These are phyloP conservation scores for Rhizoctonia solani DNA, from an alignment of 1,284 basidiomycete genomes.

Conservation along the genomic window DNA sequence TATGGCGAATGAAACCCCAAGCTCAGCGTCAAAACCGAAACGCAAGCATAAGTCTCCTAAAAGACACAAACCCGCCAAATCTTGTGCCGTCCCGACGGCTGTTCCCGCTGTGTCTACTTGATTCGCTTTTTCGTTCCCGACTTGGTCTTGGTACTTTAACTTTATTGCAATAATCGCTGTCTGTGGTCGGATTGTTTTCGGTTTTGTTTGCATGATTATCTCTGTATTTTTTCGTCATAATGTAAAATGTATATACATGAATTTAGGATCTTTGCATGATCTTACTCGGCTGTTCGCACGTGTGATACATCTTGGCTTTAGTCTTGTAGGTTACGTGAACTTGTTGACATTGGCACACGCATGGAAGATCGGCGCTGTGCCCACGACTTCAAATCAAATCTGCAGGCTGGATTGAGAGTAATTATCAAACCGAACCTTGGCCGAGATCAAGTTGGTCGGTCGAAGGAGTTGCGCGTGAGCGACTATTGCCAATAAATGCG, in stretches of 20 bases:
- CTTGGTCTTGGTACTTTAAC: no score
- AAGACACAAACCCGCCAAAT: conserved; percentile 28
- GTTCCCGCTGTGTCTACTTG: neutral
- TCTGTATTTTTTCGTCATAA: conserved; percentile 24
- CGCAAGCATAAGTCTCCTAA: conserved; percentile 7
- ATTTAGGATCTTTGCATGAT: neutral
- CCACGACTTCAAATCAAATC: no score
- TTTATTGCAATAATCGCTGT: conserved; percentile 29
- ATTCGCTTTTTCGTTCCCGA: no score
- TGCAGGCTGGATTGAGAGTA: no score
- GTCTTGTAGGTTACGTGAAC: neutral
- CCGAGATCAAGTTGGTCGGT: no score
- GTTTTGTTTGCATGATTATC: conserved; percentile 13
- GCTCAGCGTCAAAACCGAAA: neutral
- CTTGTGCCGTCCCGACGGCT: neutral
- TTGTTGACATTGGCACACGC: no score
- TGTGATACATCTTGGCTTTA: neutral
- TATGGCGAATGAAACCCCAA: no score
- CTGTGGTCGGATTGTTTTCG: conserved; percentile 13
- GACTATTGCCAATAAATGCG: no score
- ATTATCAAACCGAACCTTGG: no score
- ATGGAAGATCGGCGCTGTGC: no score
- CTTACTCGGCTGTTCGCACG: no score
- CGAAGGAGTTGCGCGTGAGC: no score
- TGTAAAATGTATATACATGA: conserved; percentile 15